Conservation (phyloP, 208 protist genomes). For the Strigomonas culicis region DNA sequence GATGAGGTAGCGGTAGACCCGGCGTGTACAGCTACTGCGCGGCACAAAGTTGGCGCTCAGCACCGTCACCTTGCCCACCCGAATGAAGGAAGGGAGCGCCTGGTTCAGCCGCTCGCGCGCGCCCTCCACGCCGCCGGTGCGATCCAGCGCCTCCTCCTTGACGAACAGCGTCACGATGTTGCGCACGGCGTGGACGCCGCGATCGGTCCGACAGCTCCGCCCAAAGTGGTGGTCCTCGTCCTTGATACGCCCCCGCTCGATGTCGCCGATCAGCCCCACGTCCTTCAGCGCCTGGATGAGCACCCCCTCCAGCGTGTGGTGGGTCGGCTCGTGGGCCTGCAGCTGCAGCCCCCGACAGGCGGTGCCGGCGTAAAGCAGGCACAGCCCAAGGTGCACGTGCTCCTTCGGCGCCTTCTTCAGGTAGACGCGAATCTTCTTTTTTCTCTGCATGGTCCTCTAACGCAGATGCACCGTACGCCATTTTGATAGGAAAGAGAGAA, state of each 20-base stretch:
- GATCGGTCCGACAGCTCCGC: conserved; percentile 79
- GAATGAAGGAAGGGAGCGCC: conserved; percentile 33
- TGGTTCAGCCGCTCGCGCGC: conserved; percentile 34
- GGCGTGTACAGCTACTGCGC: conserved; percentile 65
- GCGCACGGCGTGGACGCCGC: conserved; percentile 77
- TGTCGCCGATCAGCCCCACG: conserved; percentile 35
- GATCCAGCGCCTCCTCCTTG: conserved; percentile 22
- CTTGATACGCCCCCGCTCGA: conserved; percentile 34
- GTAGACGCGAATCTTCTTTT: conserved; percentile 11
- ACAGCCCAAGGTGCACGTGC: conserved; percentile 59
- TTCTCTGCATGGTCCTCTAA: conserved; percentile 10
- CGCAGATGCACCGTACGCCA: background rate
- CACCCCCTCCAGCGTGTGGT: conserved; percentile 80
- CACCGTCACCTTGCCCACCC: conserved; percentile 42
- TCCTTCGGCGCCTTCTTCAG: conserved; percentile 49
- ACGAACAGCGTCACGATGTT: conserved; percentile 80
- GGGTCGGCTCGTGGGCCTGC: conserved; percentile 67
- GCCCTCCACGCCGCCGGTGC: conserved; percentile 22
- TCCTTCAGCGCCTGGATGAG: conserved; percentile 71
- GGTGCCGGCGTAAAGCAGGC: conserved; percentile 61
- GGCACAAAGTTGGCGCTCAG: conserved; percentile 74
- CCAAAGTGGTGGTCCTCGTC: conserved; percentile 55
- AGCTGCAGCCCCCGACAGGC: conserved; percentile 76
- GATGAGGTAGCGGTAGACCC: conserved; percentile 80
- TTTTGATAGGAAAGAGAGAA: background rate